A percentile compares a stretch with the other conserved stretches of the same genome.
phyloP scores from a whole-genome alignment of 805 yeast genomes.

The Saturnispora silvae region DNA sequence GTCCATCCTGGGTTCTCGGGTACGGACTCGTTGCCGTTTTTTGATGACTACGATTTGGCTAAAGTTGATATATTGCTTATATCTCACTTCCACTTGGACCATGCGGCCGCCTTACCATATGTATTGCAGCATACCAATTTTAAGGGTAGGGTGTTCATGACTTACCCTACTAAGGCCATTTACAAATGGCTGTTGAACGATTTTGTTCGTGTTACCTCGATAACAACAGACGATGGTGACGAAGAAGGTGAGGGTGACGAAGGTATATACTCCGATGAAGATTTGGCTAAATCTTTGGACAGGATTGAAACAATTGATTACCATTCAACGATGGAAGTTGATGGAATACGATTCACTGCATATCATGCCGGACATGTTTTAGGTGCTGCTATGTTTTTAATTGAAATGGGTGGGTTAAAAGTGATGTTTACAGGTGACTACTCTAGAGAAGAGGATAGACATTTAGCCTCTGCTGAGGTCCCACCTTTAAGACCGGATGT shows the following conservation, averaged over 20 bases:
- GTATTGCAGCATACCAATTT: slow-evolving; percentile 96
- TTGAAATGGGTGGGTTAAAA: slow-evolving; percentile 88
- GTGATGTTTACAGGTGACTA: slow-evolving; percentile 92
- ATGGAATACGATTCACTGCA: slow-evolving; percentile 92
- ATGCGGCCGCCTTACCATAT: slow-evolving; percentile 95
- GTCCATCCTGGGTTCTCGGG: slow-evolving; percentile 95
- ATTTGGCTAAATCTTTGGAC: slow-evolving; percentile 77
- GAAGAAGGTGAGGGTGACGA: slow-evolving; percentile 31
- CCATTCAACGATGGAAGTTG: slow-evolving; percentile 90
- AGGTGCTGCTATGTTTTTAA: slow-evolving; percentile 96
- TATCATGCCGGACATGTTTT: slow-evolving; percentile 99
- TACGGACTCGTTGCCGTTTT: slow-evolving; percentile 82
- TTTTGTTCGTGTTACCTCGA: slow-evolving; percentile 80
- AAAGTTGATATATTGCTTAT: slow-evolving; percentile 78
- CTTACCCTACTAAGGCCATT: slow-evolving; percentile 97
- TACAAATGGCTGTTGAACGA: slow-evolving; percentile 92
- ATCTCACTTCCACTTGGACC: slow-evolving; percentile 95
- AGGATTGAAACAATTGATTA: slow-evolving; percentile 88
- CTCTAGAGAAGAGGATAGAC: slow-evolving; percentile 92
- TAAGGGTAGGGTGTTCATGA: slow-evolving; percentile 95
- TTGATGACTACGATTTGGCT: slow-evolving; percentile 87
- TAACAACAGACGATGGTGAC: slow-evolving; percentile 35
- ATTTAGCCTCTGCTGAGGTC: slow-evolving; percentile 87
- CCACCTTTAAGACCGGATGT: slow-evolving; percentile 84
- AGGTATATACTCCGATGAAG: slow-evolving; percentile 77